Conservation (phyloP, 495 filamentous ascomycete species). For the Tuber microsphaerosporum region DNA sequence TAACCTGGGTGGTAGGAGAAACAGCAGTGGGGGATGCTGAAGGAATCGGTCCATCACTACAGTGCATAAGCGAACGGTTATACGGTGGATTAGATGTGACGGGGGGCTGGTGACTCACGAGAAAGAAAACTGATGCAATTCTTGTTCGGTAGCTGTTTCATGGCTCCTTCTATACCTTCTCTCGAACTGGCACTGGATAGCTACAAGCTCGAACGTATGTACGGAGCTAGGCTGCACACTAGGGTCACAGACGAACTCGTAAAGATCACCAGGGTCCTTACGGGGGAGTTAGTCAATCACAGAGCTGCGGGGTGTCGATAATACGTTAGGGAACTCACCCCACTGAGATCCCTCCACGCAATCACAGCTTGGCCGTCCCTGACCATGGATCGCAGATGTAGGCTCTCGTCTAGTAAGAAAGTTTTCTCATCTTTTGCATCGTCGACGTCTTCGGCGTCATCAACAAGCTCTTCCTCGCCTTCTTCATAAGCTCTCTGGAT, state of each 20-base stretch:
- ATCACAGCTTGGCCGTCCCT: slow-evolving; percentile 74
- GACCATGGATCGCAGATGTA: slow-evolving; percentile 79
- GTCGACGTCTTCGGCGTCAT: slow-evolving; percentile 73
- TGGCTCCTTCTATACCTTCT: slow-evolving; percentile 75
- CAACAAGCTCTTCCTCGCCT: slow-evolving; percentile 81
- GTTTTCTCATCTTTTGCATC: slow-evolving; percentile 89
- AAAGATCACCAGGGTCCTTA: slow-evolving; percentile 77
- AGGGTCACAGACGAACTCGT: slow-evolving; percentile 88
- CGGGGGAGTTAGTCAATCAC: slow-evolving; percentile 13
- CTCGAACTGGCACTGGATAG: slow-evolving; percentile 93
- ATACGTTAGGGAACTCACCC: slow-evolving; percentile 42
- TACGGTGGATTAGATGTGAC: neutral
- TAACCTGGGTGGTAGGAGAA: slow-evolving; percentile 21
- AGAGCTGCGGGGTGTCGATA: neutral
- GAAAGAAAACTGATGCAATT: slow-evolving; percentile 75
- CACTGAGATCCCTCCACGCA: slow-evolving; percentile 90
- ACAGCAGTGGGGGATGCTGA: slow-evolving; percentile 29
- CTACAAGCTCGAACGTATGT: slow-evolving; percentile 71
- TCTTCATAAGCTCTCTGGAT: slow-evolving; percentile 95
- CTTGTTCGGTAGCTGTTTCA: slow-evolving; percentile 70
- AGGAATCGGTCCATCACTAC: slow-evolving; percentile 34
- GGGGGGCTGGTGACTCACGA: slow-evolving; percentile 38
- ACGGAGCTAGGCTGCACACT: slow-evolving; percentile 63
- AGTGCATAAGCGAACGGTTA: slow-evolving; percentile 9
- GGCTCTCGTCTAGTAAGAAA: slow-evolving; percentile 82